Base-by-base conservation (phyloP, 306 rosid genomes). In the Ormosia semicastrata region DNA sequence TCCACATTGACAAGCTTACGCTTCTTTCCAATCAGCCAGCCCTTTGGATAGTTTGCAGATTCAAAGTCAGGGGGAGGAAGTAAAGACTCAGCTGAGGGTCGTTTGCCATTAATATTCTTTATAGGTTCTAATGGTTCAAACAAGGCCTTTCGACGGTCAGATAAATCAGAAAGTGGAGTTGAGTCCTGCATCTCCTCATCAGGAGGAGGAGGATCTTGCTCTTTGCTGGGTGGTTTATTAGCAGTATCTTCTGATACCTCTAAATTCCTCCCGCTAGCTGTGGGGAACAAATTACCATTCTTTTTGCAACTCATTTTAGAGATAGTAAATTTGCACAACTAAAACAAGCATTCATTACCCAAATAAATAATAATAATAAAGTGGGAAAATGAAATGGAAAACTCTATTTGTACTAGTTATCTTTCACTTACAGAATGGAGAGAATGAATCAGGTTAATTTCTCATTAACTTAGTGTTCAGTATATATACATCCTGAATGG, bases 61-160 rank as follows among this genome's bases (percentile, higher is more conserved):
- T 96, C 97, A 69, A 96, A 93, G 71, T 96, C 99, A 3, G 99
- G 98, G 0, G 97, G 98, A 60, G 98, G 99, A 79, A 96, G 98
- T 57, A 96, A 82, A 50, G 97, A 91, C 85, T 96, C 99, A 9
- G 90, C 87, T 1, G 90, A 88, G 30, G 89, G 97, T 54, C 91
- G 83, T 62, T 73, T 86, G 15, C 92, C 95, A 66, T 89, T 89
- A 65, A 83, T 75, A 54, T 90, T 85, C 15, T 0, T 77, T n/a
- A 76, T 5, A 11, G 98, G 97, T 73, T 93, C 98, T 75, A 96
- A 81, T 11, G 98, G 97, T 64, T 96, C 98, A 73, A 93, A 96
- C 75, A 96, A 85, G 0, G 99, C 96, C 92, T 86, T 87, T 41
- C 89, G 81, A 41, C 87, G 85, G 40, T 81, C 86, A 0, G 98